Evolutionary conservation across 2,329 filamentous ascomycete genomes (phyloP).

Genomic region (Colletotrichum shisoi): DNA sequence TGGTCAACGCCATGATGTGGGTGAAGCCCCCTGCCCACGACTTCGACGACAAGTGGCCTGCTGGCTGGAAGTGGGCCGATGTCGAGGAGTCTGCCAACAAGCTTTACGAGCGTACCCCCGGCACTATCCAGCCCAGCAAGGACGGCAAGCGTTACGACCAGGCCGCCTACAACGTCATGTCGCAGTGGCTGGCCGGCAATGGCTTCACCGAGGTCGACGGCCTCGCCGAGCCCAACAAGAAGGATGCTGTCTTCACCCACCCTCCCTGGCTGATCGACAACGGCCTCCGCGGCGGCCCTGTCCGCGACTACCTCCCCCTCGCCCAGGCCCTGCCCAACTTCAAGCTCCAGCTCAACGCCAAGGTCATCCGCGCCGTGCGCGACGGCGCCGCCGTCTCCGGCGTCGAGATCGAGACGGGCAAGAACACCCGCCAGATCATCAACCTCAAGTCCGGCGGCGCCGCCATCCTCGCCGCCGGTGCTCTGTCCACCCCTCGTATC

Average conservation of each 20-base stretch:
- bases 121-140: slow-evolving; percentile 38
- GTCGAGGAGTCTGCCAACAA: slow-evolving; percentile 39
- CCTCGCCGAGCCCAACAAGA: slow-evolving; percentile 39
- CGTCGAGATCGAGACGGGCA: slow-evolving; percentile 44
- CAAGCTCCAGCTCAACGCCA: slow-evolving; percentile 40
- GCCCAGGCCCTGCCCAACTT: slow-evolving; percentile 52
- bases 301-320: slow-evolving; percentile 51
- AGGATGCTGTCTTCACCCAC: slow-evolving; percentile 40
- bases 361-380: slow-evolving; percentile 41
- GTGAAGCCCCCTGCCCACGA: slow-evolving; percentile 40
- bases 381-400: slow-evolving; percentile 48
- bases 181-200: slow-evolving; percentile 36
- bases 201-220: slow-evolving; percentile 40
- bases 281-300: slow-evolving; percentile 39
- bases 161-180: slow-evolving; percentile 37
- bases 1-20: slow-evolving; percentile 45
- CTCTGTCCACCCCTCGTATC: slow-evolving; percentile 51
- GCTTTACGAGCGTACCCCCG: slow-evolving; percentile 40
- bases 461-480: slow-evolving; percentile 40
- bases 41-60: slow-evolving; percentile 40
- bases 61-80: slow-evolving; percentile 40
- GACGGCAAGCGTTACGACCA: slow-evolving; percentile 42
- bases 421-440: slow-evolving; percentile 40
- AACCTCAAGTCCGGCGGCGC: slow-evolving; percentile 40
- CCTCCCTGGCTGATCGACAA: slow-evolving; percentile 40